Evolutionary conservation across 108 stramenopile genomes (phyloP), one percentile per base, ranked within the genome.

Genomic region (Seminavis robusta): DNA sequence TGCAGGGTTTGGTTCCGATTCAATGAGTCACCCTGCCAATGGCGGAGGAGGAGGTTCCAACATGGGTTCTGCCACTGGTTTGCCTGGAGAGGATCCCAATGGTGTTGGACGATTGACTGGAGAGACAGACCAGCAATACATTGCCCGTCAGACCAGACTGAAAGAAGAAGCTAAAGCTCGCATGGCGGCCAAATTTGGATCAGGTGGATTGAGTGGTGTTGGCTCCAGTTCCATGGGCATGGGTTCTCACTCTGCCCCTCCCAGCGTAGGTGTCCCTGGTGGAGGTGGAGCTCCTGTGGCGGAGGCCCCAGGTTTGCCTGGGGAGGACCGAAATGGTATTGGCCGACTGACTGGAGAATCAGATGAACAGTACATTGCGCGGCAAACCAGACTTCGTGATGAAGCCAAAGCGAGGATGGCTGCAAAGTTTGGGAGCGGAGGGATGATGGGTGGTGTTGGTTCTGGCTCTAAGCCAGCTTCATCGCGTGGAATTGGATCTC

Each of bases 41-140:
- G 19, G 25, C 36, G 39, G 9, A 13, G 17, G 39, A 24, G 27
- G 30, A 6, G 8, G 48, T 15, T 34, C 60, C 44, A 45, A 19
- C 17, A 45, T 19, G 15, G 16, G 44, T 8, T 17, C 44, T 17
- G 16, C 36, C 36, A 37, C 65, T 15, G 74, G 82, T 8, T 47
- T 77, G 37, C 90, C 90, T 2, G 83, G 85, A 1, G 86, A 83
- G 48, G 96, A 94, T 51, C 74, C 79, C 43, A 91, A 88, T 40
- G 89, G 92, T 11, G 81, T 94, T 52, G 92, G 85, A 59, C 73
- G 88, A 5, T 65, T 97, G 24, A 80, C 84, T 3, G 94, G 94
- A 21, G 96, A 97, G 65, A 77, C 84, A 6, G 94, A 95, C 56
- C 76, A 74, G 37, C 89, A 97, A 59, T 97, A 97, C 51, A 83